Base-by-base conservation (phyloP, 2,329 filamentous ascomycete species). In the Exserohilum turcica region DNA sequence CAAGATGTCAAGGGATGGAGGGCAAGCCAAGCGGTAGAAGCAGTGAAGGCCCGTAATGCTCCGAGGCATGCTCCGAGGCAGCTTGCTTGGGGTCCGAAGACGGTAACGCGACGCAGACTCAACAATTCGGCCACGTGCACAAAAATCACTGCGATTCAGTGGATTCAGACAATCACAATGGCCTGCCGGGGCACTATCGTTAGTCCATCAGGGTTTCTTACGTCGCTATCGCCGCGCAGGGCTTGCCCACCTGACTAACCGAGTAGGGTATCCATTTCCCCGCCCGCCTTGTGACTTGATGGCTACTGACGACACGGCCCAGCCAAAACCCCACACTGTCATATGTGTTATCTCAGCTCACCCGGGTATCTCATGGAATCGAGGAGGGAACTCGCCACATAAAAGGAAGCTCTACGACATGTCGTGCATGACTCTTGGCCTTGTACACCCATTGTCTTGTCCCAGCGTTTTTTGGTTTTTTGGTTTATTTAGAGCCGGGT, bases 181-280 rank as follows among this genome's bases (percentile, higher is more conserved):
- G 3, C 9, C 19, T 6, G 15, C 12, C 5, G 9, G 19, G 35
- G 9, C 29, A 19, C 31, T 35, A 35, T 44, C 31, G 9, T 3
- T 3, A 24, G 27, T 45, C 24, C 32, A 18, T 39, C 32, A 16
- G 53, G 29, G 32, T 18, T 2, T 21, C 47, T 49, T 46, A 43
- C 48, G 50, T 55, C 27, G 51, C 50, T 43, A 56, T 27, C 50
- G 58, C 39, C 50, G 42, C 16, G 24, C 52, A 51, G 47, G 47
- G 35, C 9, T 31, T 18, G 33, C 13, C 21, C 29, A 27, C 36
- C 38, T 9, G 18, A 49, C 63, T 64, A 65, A 56, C 57, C 54
- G 37, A 59, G 57, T 56, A 52, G 62, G 64, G 64, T 60, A 66
- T 52, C 59, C 19, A 35, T 59, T 56, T 65, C 62, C 61, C 55